Conservation (phyloP, 345 rosid species). For the Camelina laxa region DNA sequence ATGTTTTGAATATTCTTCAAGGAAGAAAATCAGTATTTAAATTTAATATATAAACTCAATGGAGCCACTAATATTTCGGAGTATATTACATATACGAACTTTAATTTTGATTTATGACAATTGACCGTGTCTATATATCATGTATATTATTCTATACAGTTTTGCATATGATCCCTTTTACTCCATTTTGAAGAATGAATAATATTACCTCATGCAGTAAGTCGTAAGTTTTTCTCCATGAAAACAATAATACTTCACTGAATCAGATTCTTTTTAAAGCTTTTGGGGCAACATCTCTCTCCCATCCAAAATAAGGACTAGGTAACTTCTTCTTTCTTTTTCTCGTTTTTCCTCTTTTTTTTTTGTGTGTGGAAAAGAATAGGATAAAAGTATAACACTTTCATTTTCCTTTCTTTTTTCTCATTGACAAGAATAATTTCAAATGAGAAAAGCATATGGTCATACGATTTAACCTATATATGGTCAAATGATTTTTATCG, state of each 20-base stretch:
- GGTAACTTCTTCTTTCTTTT: not conserved
- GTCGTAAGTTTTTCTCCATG: constrained; percentile 5
- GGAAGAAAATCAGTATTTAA: not conserved
- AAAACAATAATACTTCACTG: constrained; percentile 28
- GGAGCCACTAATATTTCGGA: constrained; percentile 10
- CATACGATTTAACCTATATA: not conserved
- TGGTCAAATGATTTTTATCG: not conserved
- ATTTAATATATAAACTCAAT: not conserved
- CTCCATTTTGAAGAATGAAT: constrained; percentile 31
- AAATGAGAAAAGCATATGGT: not conserved
- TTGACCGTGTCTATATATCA: not conserved
- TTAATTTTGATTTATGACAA: constrained; percentile 13
- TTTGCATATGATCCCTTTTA: no score
- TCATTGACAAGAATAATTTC: not conserved
- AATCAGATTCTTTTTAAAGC: constrained; percentile 35
- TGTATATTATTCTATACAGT: not conserved
- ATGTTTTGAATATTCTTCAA: not conserved
- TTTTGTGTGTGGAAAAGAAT: not conserved
- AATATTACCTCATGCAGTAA: constrained; percentile 16
- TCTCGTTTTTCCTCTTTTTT: not conserved
- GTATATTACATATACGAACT: not conserved
- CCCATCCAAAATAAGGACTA: constrained; percentile 13
- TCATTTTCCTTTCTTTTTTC: not conserved
- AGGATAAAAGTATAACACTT: not conserved
- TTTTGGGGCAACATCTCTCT: constrained; percentile 5